Evolutionary conservation across 2,329 filamentous ascomycete species (phyloP).

Genomic region (Triangularia setosa): DNA sequence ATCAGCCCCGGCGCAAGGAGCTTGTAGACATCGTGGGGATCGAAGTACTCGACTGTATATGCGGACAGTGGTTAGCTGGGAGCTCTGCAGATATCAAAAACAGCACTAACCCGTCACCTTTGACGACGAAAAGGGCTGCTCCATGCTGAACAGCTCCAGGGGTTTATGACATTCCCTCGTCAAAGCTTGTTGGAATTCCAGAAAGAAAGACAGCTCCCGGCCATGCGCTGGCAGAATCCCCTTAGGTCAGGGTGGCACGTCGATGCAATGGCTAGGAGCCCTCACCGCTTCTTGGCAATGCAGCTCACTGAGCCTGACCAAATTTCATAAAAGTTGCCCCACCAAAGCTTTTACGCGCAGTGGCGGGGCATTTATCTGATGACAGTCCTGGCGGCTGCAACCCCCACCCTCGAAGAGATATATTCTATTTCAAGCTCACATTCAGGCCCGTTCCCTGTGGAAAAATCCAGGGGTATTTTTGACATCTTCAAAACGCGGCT

Average conservation of each 20-base stretch:
- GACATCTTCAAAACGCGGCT: not conserved
- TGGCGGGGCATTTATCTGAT: conserved; percentile 14
- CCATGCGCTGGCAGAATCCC: not conserved
- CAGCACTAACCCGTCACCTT: conserved; percentile 66
- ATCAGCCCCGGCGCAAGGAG: conserved; percentile 74
- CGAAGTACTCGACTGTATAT: conserved; percentile 82
- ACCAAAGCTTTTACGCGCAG: conserved; percentile 5
- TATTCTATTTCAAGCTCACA: not conserved
- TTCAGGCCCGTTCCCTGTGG: not conserved
- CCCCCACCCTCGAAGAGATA: conserved; percentile 10
- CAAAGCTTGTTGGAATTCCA: not conserved
- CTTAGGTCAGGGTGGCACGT: not conserved
- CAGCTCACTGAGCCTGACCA: too few species aligned
- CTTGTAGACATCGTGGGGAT: conserved; percentile 84
- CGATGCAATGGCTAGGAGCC: not conserved
- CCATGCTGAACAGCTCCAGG: conserved; percentile 48
- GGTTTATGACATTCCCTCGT: conserved; percentile 29
- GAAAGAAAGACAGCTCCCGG: not conserved
- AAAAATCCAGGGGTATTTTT: not conserved
- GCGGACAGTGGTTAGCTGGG: conserved; percentile 14
- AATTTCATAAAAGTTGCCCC: conserved; percentile 5
- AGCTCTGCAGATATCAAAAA: conserved; percentile 3
- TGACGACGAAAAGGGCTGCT: conserved; percentile 65
- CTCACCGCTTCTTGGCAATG: conserved; percentile 11
- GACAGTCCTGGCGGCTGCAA: not conserved